These are phyloP conservation scores for Abortiporus biennis DNA, from an alignment of 1,284 basidiomycete species.

Conservation along the genomic window DNA sequence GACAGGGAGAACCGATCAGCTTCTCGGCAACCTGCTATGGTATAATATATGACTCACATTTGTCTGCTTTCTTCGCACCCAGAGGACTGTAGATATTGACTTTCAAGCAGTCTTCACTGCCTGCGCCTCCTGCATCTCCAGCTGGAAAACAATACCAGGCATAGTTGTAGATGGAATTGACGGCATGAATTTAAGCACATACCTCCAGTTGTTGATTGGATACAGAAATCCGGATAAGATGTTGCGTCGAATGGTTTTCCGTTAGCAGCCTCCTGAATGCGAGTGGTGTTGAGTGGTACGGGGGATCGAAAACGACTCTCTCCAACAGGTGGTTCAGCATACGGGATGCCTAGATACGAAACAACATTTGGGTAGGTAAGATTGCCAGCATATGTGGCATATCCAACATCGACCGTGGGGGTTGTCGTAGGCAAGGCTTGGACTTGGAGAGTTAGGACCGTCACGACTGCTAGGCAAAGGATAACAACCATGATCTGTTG, in stretches of 20 bases:
- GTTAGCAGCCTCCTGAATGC: constrained; percentile 27
- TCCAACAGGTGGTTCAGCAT: constrained; percentile 35
- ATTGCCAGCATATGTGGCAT: constrained; percentile 41
- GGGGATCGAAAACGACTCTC: constrained; percentile 33
- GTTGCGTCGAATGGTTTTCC: constrained; percentile 41
- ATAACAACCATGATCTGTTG: too few species aligned
- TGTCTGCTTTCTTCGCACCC: constrained; percentile 23
- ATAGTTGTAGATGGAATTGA: not conserved
- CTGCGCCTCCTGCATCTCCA: constrained; percentile 51
- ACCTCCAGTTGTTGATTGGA: constrained; percentile 50
- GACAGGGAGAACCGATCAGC: not conserved
- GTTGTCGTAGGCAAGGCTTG: not conserved
- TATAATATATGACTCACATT: constrained; percentile 17
- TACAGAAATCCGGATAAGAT: constrained; percentile 46
- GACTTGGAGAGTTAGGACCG: not conserved
- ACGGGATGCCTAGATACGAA: constrained; percentile 45
- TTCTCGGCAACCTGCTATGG: not conserved
- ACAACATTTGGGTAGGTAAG: constrained; percentile 44
- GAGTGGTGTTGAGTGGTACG: constrained; percentile 23
- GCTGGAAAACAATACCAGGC: constrained; percentile 17
- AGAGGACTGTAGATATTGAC: constrained; percentile 36
- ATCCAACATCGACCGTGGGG: constrained; percentile 21
- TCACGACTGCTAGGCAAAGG: too few species aligned
- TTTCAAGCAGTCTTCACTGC: constrained; percentile 48
- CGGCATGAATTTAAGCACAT: constrained; percentile 11